Base-by-base conservation (phyloP, 176 grass and related monocot species). In the Pharus latifolius region DNA sequence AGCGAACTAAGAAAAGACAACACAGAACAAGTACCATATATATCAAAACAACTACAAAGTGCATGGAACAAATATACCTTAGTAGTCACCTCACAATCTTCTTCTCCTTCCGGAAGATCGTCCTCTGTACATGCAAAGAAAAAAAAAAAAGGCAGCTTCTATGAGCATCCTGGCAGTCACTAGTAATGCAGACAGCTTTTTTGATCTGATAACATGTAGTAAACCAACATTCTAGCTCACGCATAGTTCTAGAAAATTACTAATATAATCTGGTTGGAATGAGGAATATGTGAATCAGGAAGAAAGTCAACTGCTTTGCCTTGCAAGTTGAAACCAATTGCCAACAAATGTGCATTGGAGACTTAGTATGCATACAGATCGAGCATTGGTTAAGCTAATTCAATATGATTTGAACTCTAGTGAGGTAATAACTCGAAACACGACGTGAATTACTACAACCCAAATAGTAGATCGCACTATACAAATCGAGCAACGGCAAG, bases 1-100 rank as follows among this genome's bases (percentile, higher is more conserved):
- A 29, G 27, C 32, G 9, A 64, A 35, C 41, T 45, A 24, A 44
- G 32, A 44, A 65, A 45, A 56, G 18, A 60, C 45, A 58, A 47
- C 43, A 40, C 2, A n/a, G 19, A 6, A 50, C 11, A 49, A 25
- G 6, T 22, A 34, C 24, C 57, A 41, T 43, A 71, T 27, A 18
- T 15, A 79, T 33, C 45, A 38, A 5, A 38, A 38, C 4, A 5
- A 9, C 35, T 9, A 38, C 8, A 4, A 38, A 38, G 9, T 38
- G 35, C 13, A 17, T 28, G 17, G 37, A 62, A 54, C 32, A 20
- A 61, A 29, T 75, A 74, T 85, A 85, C 82, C 0, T 79, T 67
- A 12, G 20, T 34, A 30, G 32, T 45, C 0, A 6, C 69, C 68
- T 46, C 22, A 10, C 22, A n/a, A 15, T 60, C 53, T 73, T 74